Percentiles rank a stretch among this genome's conserved stretches.
phyloP scores from a whole-genome alignment of 805 yeast genomes.

The Soucietia sequanensis region DNA sequence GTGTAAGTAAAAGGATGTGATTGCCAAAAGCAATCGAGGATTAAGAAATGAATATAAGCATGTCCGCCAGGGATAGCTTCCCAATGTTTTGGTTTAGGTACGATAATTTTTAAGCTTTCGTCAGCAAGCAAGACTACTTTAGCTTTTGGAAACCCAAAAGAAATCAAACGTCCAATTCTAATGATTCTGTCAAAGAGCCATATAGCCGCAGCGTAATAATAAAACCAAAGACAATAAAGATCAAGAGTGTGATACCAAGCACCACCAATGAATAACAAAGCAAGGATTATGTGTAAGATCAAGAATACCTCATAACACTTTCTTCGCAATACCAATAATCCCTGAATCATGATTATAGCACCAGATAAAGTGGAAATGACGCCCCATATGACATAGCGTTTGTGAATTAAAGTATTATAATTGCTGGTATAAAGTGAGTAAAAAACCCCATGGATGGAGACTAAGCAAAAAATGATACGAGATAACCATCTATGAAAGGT shows the following conservation, averaged over 20 bases:
- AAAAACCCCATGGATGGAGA: constrained; percentile 25
- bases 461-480: constrained; percentile 18
- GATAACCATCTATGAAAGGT: constrained; percentile 30
- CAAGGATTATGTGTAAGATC: constrained; percentile 56
- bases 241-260: constrained; percentile 51
- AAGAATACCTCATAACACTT: constrained; percentile 54
- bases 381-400: constrained; percentile 26
- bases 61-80: constrained; percentile 60
- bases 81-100: constrained; percentile 56
- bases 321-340: constrained; percentile 44
- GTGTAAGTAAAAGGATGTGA: constrained; percentile 65
- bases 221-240: constrained; percentile 33
- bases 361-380: constrained; percentile 32
- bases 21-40: constrained; percentile 52
- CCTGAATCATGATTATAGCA: constrained; percentile 43
- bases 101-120: constrained; percentile 48
- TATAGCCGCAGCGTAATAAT: constrained; percentile 54
- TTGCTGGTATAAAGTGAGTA: constrained; percentile 11
- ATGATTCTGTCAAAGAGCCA: constrained; percentile 70
- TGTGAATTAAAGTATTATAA: constrained; percentile 3
- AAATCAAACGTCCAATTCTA: constrained; percentile 52
- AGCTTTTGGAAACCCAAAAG: constrained; percentile 62
- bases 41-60: constrained; percentile 53
- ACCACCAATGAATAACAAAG: constrained; percentile 45
- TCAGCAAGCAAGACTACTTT: constrained; percentile 39